Conservation (phyloP, 1,284 basidiomycete species). For the Vanrija humicola region DNA sequence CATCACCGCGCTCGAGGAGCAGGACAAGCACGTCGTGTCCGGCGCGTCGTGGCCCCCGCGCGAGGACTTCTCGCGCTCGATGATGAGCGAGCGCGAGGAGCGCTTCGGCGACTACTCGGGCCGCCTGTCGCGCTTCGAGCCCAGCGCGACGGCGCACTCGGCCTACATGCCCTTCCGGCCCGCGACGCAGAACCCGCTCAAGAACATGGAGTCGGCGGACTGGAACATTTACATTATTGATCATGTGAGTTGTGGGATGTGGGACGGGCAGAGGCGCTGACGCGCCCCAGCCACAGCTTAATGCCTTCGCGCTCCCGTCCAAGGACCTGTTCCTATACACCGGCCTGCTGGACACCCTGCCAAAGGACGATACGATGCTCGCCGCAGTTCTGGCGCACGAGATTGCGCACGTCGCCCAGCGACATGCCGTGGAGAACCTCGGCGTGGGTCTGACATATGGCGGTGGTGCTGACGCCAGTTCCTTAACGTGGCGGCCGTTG, state of each 20-base stretch:
- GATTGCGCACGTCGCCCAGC: slow-evolving; percentile 52
- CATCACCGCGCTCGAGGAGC: slow-evolving; percentile 48
- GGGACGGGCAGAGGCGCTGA: background rate
- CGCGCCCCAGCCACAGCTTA: slow-evolving; percentile 43
- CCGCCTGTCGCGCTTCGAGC: slow-evolving; percentile 24
- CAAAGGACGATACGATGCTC: slow-evolving; percentile 51
- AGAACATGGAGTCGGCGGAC: slow-evolving; percentile 47
- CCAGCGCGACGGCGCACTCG: slow-evolving; percentile 46
- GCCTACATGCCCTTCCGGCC: slow-evolving; percentile 47
- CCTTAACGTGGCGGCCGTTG: slow-evolving; percentile 52
- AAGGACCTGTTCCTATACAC: slow-evolving; percentile 55
- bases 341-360: slow-evolving; percentile 50
- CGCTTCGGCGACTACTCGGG: slow-evolving; percentile 1
- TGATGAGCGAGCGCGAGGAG: slow-evolving; percentile 29
- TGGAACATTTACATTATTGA: slow-evolving; percentile 55
- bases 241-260: slow-evolving; percentile 33
- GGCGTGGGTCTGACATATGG: slow-evolving; percentile 37
- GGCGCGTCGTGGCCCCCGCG: slow-evolving; percentile 48
- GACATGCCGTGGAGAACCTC: slow-evolving; percentile 54
- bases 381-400: slow-evolving; percentile 54
- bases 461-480: slow-evolving; percentile 37
- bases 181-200: slow-evolving; percentile 50
- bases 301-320: slow-evolving; percentile 54
- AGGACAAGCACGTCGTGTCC: slow-evolving; percentile 45
- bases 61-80: slow-evolving; percentile 32